phyloP scores from a whole-genome alignment of 1,139 yeast species.

The Saccharomycopsis phalli region DNA sequence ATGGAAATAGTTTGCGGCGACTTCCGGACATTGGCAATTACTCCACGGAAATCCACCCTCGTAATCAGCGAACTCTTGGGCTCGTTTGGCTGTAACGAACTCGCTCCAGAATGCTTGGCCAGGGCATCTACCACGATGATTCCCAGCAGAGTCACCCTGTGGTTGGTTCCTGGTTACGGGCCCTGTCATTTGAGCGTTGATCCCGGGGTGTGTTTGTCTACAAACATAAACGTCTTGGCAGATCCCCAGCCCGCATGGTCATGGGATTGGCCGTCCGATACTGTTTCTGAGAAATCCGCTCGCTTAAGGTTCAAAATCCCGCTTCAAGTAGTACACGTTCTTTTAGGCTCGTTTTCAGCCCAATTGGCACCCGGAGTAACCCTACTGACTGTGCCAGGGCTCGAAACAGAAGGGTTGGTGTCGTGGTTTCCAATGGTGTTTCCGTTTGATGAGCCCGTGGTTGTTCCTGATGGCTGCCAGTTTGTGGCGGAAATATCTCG shows the following conservation, averaged over 20 bases:
- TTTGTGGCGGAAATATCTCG: background rate
- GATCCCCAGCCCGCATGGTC: constrained; percentile 42
- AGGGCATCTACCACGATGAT: constrained; percentile 29
- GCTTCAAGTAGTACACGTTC: constrained; percentile 55
- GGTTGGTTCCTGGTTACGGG: constrained; percentile 56
- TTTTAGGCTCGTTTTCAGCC: constrained; percentile 70
- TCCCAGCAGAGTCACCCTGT: constrained; percentile 55
- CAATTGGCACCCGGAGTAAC: constrained; percentile 48
- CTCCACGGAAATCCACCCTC: constrained; percentile 28
- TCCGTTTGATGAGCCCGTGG: constrained; percentile 49
- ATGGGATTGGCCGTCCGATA: constrained; percentile 17
- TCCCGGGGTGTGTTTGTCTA: constrained; percentile 55
- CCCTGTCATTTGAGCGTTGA: constrained; percentile 35
- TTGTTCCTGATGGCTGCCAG: constrained; percentile 30
- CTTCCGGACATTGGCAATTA: background rate
- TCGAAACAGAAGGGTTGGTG: constrained; percentile 33
- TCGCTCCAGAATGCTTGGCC: constrained; percentile 65
- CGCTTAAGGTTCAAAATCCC: constrained; percentile 30
- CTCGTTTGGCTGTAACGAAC: constrained; percentile 86
- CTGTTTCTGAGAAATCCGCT: constrained; percentile 39
- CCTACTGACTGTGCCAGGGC: constrained; percentile 46
- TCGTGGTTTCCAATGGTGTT: constrained; percentile 74
- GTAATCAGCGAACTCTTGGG: constrained; percentile 79
- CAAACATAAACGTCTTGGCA: constrained; percentile 39
- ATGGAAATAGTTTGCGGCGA: background rate